Evolutionary conservation across 768 basidiomycete genomes (phyloP).

Genomic region (Gymnopilus junonius): DNA sequence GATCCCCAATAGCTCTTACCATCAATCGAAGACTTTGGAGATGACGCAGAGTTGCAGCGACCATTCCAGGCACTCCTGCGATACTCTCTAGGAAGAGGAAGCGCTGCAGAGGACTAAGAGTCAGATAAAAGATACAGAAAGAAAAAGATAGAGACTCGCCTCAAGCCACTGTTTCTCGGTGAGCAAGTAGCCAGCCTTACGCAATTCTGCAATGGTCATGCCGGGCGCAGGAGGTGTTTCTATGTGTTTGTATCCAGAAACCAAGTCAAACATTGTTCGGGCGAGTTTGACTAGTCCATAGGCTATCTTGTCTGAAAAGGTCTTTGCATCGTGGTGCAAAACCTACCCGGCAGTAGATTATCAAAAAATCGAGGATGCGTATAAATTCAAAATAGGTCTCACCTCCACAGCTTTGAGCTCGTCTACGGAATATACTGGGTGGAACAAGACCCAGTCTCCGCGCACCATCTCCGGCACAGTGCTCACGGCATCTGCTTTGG

Average conservation of each 20-base stretch:
- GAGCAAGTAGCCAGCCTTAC: slow-evolving; percentile 75
- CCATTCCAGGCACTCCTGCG: slow-evolving; percentile 97
- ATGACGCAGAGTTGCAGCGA: slow-evolving; percentile 87
- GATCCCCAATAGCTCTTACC: slow-evolving; percentile 46
- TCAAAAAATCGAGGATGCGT: not conserved
- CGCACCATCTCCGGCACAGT: slow-evolving; percentile 58
- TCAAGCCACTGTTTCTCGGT: slow-evolving; percentile 78
- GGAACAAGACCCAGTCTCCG: slow-evolving; percentile 92
- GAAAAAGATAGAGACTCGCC: slow-evolving; percentile 40
- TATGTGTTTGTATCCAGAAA: slow-evolving; percentile 85
- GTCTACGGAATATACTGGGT: slow-evolving; percentile 84
- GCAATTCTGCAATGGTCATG: slow-evolving; percentile 75
- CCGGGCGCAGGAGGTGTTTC: slow-evolving; percentile 61
- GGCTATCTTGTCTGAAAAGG: slow-evolving; percentile 76
- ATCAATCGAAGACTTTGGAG: slow-evolving; percentile 87
- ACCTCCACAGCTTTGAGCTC: slow-evolving; percentile 79
- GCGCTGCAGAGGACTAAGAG: slow-evolving; percentile 36
- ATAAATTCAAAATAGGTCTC: slow-evolving; percentile 9
- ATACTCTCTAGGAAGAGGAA: slow-evolving; percentile 79
- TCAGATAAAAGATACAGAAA: not conserved
- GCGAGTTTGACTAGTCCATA: slow-evolving; percentile 59
- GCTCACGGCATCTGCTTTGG: slow-evolving; percentile 50
- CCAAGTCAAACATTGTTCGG: slow-evolving; percentile 78
- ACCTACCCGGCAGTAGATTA: slow-evolving; percentile 47
- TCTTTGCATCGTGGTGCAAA: slow-evolving; percentile 66